Base-by-base conservation (phyloP, 2,329 filamentous ascomycete species). In the Cadophora luteo-olivacea region DNA sequence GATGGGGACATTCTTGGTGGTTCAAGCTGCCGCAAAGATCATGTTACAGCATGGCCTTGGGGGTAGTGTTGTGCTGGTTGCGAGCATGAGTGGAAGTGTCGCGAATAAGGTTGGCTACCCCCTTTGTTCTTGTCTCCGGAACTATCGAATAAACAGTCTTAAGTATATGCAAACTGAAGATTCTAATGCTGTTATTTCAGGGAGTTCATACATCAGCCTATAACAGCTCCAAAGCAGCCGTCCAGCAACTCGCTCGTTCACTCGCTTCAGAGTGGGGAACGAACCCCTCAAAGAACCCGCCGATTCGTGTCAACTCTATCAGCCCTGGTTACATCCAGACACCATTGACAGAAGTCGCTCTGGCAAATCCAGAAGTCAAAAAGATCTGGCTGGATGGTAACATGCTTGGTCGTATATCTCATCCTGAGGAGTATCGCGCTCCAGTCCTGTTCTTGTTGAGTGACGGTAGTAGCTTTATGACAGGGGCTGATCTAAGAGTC, bases 271-370 rank as follows among this genome's bases (percentile, higher is more conserved):
- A 91, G 79, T 91, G 88, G 88, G 83, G 86, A 69, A 19, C 29
- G 2, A 87, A 89, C 78, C 89, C 89, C 77, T 87, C 87, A 61
- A 41, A 61, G 7, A n/a, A 45, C 9, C 64, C 66, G 4, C 52
- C 68, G 16, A 70, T 68, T 4, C 85, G 88, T 73, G 87, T 89
- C 76, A 91, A 91, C 82, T 85, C 83, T 78, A 86, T 90, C 78
- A 89, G 87, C 5, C 88, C 88, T 7, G 88, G 88, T 60, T 90
- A 90, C 81, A 90, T 90, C 74, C 87, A 89, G 79, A 91, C 88
- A 29, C 87, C 86, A 70, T 81, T 90, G 64, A 89, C 86, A 68
- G 87, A 89, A 79, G 89, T 89, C 75, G 86, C 96, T 51, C 94
- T 89, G 51, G 81, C 84, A 67, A 78, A 87, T 80, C 92, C 93